Conservation (phyloP, 345 rosid genomes). For the Murraya paniculata region DNA sequence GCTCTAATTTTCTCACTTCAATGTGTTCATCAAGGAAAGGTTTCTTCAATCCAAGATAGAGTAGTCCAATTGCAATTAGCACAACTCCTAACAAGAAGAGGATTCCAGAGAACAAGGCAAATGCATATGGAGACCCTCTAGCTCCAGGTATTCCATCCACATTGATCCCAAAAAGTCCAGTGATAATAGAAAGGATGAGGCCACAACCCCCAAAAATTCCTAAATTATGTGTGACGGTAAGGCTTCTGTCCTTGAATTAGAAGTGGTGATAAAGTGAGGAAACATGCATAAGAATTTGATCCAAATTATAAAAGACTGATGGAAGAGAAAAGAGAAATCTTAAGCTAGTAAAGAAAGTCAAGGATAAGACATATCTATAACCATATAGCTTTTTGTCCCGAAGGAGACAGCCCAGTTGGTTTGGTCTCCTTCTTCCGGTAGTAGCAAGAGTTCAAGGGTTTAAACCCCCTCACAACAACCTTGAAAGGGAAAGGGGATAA, state of each 20-base stretch:
- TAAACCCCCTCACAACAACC: too few relatives aligned
- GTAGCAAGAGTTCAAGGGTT: too few relatives aligned
- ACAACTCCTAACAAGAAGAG: conserved; percentile 41
- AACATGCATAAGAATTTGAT: not conserved
- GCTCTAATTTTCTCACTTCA: conserved; percentile 51
- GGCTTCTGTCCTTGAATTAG: conserved; percentile 53
- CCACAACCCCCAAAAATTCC: conserved; percentile 74
- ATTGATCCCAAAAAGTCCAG: conserved; percentile 64
- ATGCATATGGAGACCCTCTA: conserved; percentile 41
- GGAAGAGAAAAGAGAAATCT: not conserved
- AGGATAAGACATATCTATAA: not conserved
- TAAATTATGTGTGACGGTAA: conserved; percentile 58
- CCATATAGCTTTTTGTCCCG: not conserved
- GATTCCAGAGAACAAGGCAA: conserved; percentile 40
- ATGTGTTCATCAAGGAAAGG: conserved; percentile 44
- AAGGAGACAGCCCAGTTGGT: too few relatives aligned
- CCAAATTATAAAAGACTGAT: not conserved
- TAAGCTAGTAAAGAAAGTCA: not conserved
- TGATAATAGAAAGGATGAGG: conserved; percentile 51
- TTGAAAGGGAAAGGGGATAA: too few relatives aligned
- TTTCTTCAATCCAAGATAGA: conserved; percentile 56
- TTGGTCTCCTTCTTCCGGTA: too few relatives aligned
- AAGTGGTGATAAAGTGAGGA: not conserved
- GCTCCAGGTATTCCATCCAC: conserved; percentile 69
- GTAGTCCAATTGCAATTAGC: conserved; percentile 38